Base-by-base conservation (phyloP, 352 stramenopile genomes). In the Pythium phragmitis region DNA sequence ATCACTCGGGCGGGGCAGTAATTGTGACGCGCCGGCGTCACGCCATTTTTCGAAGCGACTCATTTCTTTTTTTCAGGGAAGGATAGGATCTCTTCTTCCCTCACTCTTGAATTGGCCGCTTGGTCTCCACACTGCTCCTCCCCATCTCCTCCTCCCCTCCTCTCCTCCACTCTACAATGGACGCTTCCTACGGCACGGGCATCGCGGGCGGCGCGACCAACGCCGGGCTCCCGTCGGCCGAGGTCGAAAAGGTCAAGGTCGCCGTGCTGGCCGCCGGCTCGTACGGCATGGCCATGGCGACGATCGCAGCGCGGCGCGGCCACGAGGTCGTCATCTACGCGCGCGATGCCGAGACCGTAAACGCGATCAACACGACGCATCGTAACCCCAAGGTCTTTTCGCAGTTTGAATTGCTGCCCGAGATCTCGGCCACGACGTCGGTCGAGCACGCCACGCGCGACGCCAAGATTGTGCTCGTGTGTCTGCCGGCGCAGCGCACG, bases 231-330 rank as follows among this genome's bases (percentile, higher is more conserved):
- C 81, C 85, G 2, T 89, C 79, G 4, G 84, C 80, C 12, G 80
- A 90, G 34, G 79, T 89, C 39, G 82, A 91, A 72, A 76, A 80
- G 39, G 82, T 92, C 57, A 95, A 95, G 62, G 80, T 96, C 50
- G 78, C 85, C 6, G 89, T 97, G 58, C 82, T 98, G 41, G 96
- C 96, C 14, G 96, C 94, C 2, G 96, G 97, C 28, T 96, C 98
- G 60, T 99, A 99, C 75, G 96, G 95, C 36, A 86, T 98, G 49
- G 97, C 97, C 19, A 97, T 99, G 73, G 88, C 95, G 57, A 96
- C 88, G 14, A 86, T 98, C 55, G 82, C 93, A 0, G 94, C 86
- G 11, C 82, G 93, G 37, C 87, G 97, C 50, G 92, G 92, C 49
- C 90, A 98, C 74, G 60, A 96, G 39, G 90, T 97, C 19, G 75